Percentiles rank a stretch among this genome's conserved stretches.
Evolutionary conservation across 306 rosid genomes (phyloP).

Genomic region (Sindora glabra): DNA sequence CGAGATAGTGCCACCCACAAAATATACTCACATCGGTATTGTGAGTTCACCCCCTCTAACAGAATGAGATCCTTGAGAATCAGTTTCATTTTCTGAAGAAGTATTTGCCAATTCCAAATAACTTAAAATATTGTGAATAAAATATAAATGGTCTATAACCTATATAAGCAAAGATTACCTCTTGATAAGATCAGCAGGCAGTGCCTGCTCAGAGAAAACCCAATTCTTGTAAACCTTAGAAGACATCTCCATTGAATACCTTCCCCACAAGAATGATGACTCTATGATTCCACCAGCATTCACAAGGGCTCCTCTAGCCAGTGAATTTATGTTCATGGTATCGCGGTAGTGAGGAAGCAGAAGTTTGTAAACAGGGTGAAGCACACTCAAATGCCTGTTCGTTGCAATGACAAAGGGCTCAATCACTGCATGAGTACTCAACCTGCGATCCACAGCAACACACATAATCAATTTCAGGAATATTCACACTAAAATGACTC

Average conservation of each 20-base stretch:
- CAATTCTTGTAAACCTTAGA: conserved; percentile 28
- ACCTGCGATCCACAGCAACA: conserved; percentile 22
- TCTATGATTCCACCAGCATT: conserved; percentile 31
- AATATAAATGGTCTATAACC: too few species aligned
- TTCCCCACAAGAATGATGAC: conserved; percentile 20
- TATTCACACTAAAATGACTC: too few species aligned
- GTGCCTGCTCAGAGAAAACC: conserved; percentile 33
- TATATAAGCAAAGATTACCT: conserved; percentile 15
- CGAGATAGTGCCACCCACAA: too few species aligned
- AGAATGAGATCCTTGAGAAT: too few species aligned
- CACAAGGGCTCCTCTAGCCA: conserved; percentile 28
- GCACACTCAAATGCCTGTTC: conserved; percentile 24
- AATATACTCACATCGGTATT: too few species aligned
- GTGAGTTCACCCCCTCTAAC: too few species aligned
- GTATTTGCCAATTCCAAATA: too few species aligned
- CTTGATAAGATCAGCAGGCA: conserved; percentile 34
- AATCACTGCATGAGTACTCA: conserved; percentile 65
- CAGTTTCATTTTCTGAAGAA: too few species aligned
- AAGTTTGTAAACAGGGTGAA: conserved; percentile 31
- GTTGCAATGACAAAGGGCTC: conserved; percentile 55
- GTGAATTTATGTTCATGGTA: conserved; percentile 32
- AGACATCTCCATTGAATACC: conserved; percentile 26
- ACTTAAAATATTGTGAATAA: too few species aligned
- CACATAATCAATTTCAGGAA: not conserved
- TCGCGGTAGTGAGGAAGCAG: conserved; percentile 34